Base-by-base conservation (phyloP, 2,329 filamentous ascomycete genomes). In the Botrytis fabae region DNA sequence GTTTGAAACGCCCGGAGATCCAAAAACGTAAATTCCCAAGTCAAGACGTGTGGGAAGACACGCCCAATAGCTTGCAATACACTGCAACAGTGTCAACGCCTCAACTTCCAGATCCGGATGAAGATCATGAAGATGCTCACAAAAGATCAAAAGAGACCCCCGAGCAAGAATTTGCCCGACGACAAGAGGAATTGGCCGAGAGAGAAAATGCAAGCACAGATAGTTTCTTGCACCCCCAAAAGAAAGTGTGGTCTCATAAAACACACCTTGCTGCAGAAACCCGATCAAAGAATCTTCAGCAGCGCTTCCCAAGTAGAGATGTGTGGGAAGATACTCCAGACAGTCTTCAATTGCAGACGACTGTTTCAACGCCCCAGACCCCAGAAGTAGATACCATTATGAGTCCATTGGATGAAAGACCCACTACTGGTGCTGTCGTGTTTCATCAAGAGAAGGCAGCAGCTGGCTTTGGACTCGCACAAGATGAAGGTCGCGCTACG, bases 11-110 rank as follows among this genome's bases (percentile, higher is more conserved):
- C 54, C 84, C 85, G 8, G 84, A 86, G 57, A 75, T 84, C 72
- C 86, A 89, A 76, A 84, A 87, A 74, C 88, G 89, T 75, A 91
- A 92, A 75, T 99, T 99, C 82, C 96, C 96, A 1, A 98, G 95
- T 82, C 92, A 95, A 81, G 96, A 99, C 81, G 89, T 98, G 59
- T 99, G 96, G 96, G 96, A 99, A 84, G 97, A 99, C 81, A 92
- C 94, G 0, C 96, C 97, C 6, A 92, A 91, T 80, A 97, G 94
- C 82, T 86, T 93, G 70, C 90, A 96, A 79, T 90, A 88, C 79
- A 91, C 89, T 48, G 91, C 95, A 4, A 94, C 93, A 74, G 95
- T 98, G 12, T 93, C 92, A 4, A 96, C 93, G 0, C 94, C 94
- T 1, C 92, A 94, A 78, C 80, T 87, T 46, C 84, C 86, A 0